Evolutionary conservation across 2,329 filamentous ascomycete genomes (phyloP).

Genomic region (Colletotrichum tanaceti): DNA sequence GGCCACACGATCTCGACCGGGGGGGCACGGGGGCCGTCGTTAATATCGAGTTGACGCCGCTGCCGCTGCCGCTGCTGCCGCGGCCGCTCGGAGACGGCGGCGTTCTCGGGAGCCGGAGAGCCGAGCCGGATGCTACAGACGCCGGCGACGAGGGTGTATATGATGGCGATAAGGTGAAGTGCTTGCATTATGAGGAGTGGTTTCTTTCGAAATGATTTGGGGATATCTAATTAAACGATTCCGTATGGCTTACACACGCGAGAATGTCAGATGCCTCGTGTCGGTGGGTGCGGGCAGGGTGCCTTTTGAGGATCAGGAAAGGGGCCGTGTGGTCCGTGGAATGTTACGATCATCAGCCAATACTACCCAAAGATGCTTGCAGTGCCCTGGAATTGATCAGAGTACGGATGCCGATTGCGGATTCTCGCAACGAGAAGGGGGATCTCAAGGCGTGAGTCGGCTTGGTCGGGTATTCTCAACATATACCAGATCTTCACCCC

Average conservation of each 20-base stretch:
- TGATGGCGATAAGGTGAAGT: constrained; percentile 2
- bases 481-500: constrained; percentile 1
- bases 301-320: constrained; percentile 6
- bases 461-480: not conserved
- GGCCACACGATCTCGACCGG: constrained; percentile 3
- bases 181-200: constrained; percentile 9
- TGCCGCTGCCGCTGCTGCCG: no score
- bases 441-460: not conserved
- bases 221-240: no score
- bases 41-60: not conserved
- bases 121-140: constrained; percentile 7
- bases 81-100: not conserved
- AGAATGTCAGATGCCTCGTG: not conserved
- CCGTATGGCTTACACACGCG: no score
- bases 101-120: not conserved
- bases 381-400: not conserved
- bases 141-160: not conserved
- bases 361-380: constrained; percentile 6
- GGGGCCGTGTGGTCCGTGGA: constrained; percentile 1
- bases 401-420: not conserved
- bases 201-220: no score
- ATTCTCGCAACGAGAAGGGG: not conserved
- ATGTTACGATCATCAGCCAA: no score
- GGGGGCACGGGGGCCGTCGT: not conserved
- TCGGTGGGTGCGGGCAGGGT: not conserved